Evolutionary conservation across 2,329 filamentous ascomycete species (phyloP).

Genomic region (Lachnellula arida): DNA sequence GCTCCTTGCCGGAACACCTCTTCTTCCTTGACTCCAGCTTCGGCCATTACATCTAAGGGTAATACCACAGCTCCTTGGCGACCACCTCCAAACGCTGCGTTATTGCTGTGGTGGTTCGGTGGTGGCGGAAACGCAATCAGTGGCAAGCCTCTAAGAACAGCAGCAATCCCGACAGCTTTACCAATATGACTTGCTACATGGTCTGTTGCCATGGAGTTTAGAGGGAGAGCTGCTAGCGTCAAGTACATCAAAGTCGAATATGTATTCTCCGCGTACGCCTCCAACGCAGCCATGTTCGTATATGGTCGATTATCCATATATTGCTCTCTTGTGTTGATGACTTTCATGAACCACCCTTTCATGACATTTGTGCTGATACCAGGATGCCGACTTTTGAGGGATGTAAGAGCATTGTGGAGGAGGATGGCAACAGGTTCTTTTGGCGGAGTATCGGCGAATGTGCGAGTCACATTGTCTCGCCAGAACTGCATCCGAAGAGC

Average conservation of each 20-base stretch:
- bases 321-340: constrained; percentile 77
- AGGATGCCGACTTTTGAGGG: constrained; percentile 46
- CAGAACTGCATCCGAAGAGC: constrained; percentile 92
- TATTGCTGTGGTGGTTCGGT: constrained; percentile 50
- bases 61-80: constrained; percentile 67
- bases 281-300: constrained; percentile 64
- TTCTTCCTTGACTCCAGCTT: constrained; percentile 76
- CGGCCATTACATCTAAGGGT: constrained; percentile 85
- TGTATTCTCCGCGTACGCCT: constrained; percentile 89
- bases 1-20: constrained; percentile 80
- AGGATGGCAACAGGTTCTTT: constrained; percentile 89
- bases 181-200: constrained; percentile 94
- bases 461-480: constrained; percentile 76
- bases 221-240: constrained; percentile 71
- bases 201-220: constrained; percentile 80
- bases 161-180: constrained; percentile 84
- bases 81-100: constrained; percentile 36
- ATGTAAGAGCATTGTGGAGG: constrained; percentile 65
- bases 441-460: constrained; percentile 72
- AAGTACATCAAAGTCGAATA: constrained; percentile 92
- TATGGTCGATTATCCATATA: constrained; percentile 82
- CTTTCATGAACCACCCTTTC: constrained; percentile 69
- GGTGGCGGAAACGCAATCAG: constrained; percentile 75
- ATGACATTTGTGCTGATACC: constrained; percentile 39
- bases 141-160: constrained; percentile 81